Conservation (phyloP, 108 stramenopile species). For the Discostella pseudostelligera region DNA sequence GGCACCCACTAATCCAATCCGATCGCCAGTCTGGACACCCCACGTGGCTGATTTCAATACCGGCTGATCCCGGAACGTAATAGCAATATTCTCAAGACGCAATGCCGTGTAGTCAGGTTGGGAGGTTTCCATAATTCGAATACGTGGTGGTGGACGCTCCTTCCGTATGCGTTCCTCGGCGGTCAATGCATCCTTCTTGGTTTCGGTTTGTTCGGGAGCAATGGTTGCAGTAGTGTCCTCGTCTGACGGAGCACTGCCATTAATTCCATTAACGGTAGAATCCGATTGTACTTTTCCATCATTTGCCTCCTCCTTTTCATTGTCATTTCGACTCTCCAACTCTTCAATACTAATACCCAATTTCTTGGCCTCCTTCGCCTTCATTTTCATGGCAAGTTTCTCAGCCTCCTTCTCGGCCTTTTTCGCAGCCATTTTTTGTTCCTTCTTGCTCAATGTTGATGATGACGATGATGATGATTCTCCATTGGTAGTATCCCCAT, state of each 20-base stretch:
- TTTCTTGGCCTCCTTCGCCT: constrained; percentile 41
- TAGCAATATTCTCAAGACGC: constrained; percentile 86
- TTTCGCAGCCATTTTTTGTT: constrained; percentile 40
- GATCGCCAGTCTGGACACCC: constrained; percentile 94
- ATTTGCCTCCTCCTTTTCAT: constrained; percentile 13
- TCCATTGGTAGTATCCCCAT: neutral
- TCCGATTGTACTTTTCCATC: constrained; percentile 7
- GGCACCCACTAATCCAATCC: constrained; percentile 84
- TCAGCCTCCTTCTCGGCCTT: constrained; percentile 46
- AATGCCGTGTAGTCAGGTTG: constrained; percentile 88
- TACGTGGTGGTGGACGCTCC: constrained; percentile 89
- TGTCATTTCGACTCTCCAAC: constrained; percentile 29
- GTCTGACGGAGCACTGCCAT: constrained; percentile 6
- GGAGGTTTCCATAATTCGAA: constrained; percentile 86
- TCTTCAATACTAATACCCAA: constrained; percentile 34
- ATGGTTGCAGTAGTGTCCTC: neutral
- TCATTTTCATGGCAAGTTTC: constrained; percentile 33
- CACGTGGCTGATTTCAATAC: constrained; percentile 93
- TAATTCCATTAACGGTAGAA: constrained; percentile 11
- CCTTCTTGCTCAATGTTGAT: constrained; percentile 46
- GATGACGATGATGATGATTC: constrained; percentile 10
- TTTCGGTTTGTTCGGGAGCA: constrained; percentile 13
- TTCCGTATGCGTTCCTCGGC: constrained; percentile 92
- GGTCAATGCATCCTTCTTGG: constrained; percentile 51
- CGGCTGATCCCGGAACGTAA: constrained; percentile 92